Percentiles rank a stretch among this genome's conserved stretches.
These are phyloP conservation scores for Endocalyx cinctus DNA, from an alignment of 2,329 filamentous ascomycete species.

Conservation along the genomic window DNA sequence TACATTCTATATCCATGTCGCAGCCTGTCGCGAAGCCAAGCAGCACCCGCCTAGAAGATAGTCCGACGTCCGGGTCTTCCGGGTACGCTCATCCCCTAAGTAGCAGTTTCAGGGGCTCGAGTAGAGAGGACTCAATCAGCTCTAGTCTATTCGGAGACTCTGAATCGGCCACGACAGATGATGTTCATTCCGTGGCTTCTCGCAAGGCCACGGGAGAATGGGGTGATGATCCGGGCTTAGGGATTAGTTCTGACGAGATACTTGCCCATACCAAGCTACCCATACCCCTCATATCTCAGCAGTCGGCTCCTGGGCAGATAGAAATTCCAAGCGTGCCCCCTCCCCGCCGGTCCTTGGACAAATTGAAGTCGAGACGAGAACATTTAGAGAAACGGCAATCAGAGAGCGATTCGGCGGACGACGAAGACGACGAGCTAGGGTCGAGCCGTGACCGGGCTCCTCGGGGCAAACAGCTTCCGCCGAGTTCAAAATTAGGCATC, in stretches of 20 bases:
- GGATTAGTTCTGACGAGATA: conserved; percentile 64
- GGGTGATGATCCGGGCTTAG: conserved; percentile 67
- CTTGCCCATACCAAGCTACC: conserved; percentile 36
- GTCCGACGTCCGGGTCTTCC: conserved; percentile 76
- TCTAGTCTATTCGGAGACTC: conserved; percentile 85
- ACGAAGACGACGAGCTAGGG: conserved; percentile 89
- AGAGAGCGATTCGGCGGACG: conserved; percentile 83
- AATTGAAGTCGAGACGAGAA: conserved; percentile 69
- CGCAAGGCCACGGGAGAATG: conserved; percentile 73
- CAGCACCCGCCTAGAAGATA: conserved; percentile 65
- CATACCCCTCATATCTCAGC: conserved; percentile 53
- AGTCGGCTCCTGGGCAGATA: conserved; percentile 61
- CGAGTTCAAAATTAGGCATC: conserved; percentile 84
- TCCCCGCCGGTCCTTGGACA: conserved; percentile 65
- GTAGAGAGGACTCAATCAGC: conserved; percentile 81
- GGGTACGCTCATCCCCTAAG: conserved; percentile 62
- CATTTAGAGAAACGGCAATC: conserved; percentile 66
- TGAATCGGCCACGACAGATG: conserved; percentile 73
- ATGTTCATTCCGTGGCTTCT: conserved; percentile 70
- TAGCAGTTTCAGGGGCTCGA: conserved; percentile 73
- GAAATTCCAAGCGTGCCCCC: conserved; percentile 43
- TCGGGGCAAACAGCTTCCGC: conserved; percentile 54
- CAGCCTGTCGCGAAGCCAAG: conserved; percentile 58
- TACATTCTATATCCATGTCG: conserved; percentile 40
- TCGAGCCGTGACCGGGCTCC: conserved; percentile 35